Evolutionary conservation across 176 grass and related monocot genomes (phyloP).

Genomic region (Bothriochloa decipiens): DNA sequence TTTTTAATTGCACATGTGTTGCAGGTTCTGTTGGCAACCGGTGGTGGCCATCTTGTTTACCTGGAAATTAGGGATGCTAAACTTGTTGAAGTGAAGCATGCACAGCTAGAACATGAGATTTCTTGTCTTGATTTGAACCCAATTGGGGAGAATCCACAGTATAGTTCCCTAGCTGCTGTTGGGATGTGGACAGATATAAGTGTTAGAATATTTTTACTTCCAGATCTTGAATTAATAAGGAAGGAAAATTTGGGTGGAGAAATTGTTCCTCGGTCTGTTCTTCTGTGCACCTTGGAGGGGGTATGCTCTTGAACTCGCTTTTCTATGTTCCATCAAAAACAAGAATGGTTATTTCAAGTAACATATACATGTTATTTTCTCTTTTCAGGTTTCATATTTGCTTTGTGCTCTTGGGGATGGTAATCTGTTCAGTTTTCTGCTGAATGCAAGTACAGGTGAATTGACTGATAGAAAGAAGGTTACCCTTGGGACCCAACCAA

Average conservation of each 20-base stretch:
- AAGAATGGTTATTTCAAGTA: slow-evolving; percentile 17
- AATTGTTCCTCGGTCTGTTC: slow-evolving; percentile 96
- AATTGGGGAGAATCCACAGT: slow-evolving; percentile 58
- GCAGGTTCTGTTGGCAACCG: slow-evolving; percentile 89
- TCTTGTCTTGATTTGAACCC: slow-evolving; percentile 96
- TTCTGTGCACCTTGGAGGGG: slow-evolving; percentile 93
- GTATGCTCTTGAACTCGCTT: slow-evolving; percentile 54
- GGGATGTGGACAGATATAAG: slow-evolving; percentile 99
- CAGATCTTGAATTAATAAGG: slow-evolving; percentile 73
- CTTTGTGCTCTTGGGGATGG: slow-evolving; percentile 97
- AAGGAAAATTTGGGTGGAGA: slow-evolving; percentile 94
- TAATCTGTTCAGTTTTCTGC: slow-evolving; percentile 85
- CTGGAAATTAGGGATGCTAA: slow-evolving; percentile 83
- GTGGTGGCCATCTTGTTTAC: slow-evolving; percentile 98
- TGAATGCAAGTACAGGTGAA: slow-evolving; percentile 72
- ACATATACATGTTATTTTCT: slow-evolving; percentile 30
- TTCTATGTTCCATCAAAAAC: slow-evolving; percentile 15
- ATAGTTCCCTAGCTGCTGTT: slow-evolving; percentile 85
- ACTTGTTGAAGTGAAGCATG: slow-evolving; percentile 86
- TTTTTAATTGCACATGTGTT: slow-evolving; percentile 34
- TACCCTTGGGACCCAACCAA: slow-evolving; percentile 94
- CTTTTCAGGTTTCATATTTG: slow-evolving; percentile 82
- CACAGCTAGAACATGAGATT: slow-evolving; percentile 88
- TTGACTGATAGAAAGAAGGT: slow-evolving; percentile 88
- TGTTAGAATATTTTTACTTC: slow-evolving; percentile 95